phyloP scores from a whole-genome alignment of 345 rosid genomes.

The Citrus unshiu region DNA sequence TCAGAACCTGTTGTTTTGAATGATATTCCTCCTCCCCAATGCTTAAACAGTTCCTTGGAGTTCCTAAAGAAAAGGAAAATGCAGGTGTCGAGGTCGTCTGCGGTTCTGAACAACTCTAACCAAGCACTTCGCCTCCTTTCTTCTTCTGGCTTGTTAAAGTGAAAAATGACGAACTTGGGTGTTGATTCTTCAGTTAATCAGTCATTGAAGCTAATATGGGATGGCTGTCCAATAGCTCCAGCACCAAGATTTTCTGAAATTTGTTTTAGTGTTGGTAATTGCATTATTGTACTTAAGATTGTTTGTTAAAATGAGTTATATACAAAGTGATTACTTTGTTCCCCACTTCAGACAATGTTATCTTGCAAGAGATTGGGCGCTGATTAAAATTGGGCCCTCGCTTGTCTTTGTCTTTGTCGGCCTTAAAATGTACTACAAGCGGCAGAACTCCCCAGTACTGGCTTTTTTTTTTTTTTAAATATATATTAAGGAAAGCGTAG shows the following conservation, averaged over 20 bases:
- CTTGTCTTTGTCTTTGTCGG: no score
- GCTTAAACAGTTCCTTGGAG: slow-evolving; percentile 66
- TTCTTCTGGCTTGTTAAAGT: slow-evolving; percentile 42
- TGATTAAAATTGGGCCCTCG: no score
- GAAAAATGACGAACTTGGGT: slow-evolving; percentile 22
- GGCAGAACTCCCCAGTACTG: no score
- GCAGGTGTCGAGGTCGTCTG: slow-evolving; percentile 71
- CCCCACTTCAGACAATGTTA: no score
- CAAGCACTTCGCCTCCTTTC: slow-evolving; percentile 78
- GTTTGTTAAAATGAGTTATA: background rate
- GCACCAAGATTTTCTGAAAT: no score
- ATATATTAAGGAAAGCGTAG: no score
- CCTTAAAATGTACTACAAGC: no score
- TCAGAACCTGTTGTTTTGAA: slow-evolving; percentile 58
- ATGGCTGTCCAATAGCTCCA: background rate
- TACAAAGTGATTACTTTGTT: background rate
- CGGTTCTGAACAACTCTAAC: slow-evolving; percentile 65
- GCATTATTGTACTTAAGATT: background rate
- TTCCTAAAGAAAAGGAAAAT: slow-evolving; percentile 80
- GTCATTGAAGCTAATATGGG: background rate
- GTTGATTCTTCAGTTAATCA: background rate
- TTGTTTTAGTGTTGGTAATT: background rate
- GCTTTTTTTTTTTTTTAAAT: no score
- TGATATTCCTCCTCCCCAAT: slow-evolving; percentile 66
- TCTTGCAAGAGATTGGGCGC: background rate